Conservation (phyloP, 2,329 filamentous ascomycete species). For the Calonectria multiphialidica region DNA sequence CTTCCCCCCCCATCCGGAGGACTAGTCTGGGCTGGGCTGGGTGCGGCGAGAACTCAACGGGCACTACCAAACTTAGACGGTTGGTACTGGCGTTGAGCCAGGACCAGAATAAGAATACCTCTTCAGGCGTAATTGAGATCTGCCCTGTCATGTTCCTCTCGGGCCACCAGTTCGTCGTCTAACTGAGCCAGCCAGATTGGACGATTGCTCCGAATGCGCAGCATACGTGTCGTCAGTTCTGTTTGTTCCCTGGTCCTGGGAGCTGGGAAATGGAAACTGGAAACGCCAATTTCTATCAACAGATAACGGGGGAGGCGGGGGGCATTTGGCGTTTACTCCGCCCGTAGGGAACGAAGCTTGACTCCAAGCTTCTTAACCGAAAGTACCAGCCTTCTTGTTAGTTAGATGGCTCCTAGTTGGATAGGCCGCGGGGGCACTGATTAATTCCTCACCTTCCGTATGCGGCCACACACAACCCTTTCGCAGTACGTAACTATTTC, state of each 20-base stretch:
- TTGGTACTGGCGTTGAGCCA: neutral
- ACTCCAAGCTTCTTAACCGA: neutral
- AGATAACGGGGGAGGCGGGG: neutral
- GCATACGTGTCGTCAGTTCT: neutral
- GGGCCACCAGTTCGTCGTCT: slow-evolving; percentile 2
- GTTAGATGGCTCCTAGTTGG: neutral
- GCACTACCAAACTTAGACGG: slow-evolving; percentile 21
- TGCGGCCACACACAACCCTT: neutral
- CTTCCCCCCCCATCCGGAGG: neutral
- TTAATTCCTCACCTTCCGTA: slow-evolving; percentile 16
- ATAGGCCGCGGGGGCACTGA: neutral
- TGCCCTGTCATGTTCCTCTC: slow-evolving; percentile 4
- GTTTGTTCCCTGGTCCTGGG: neutral
- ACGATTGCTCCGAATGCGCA: neutral
- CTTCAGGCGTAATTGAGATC: neutral
- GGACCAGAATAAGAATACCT: neutral
- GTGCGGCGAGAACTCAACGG: slow-evolving; percentile 1
- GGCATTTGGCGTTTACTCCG: neutral
- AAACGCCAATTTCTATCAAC: neutral
- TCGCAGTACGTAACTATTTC: neutral
- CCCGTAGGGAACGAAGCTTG: neutral
- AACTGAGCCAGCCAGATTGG: neutral
- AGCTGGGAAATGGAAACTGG: too few species aligned
- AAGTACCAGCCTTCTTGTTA: neutral
- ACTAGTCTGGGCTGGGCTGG: slow-evolving; percentile 8